Percentiles rank a stretch among this genome's conserved stretches.
Evolutionary conservation across 2,329 filamentous ascomycete species (phyloP).

Genomic region (Ophiosphaerella korrae): DNA sequence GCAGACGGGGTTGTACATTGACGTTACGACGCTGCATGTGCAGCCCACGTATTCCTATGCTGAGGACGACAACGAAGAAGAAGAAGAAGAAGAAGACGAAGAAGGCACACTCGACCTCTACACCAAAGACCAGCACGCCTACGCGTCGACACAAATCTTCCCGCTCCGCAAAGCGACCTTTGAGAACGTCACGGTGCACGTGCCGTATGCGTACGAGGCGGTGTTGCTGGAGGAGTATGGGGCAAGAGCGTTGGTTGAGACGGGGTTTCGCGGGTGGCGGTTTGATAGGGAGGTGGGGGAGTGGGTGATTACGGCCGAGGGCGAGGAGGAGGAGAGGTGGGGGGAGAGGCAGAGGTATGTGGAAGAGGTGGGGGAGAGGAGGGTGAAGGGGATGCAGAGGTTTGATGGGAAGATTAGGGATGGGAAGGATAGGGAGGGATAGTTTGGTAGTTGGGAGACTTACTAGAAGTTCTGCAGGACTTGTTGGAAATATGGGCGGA

Average conservation of each 20-base stretch:
- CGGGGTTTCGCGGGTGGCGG: conserved; percentile 51
- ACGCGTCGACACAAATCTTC: conserved; percentile 60
- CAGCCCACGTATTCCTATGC: conserved; percentile 47
- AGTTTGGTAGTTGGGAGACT: too few relatives aligned
- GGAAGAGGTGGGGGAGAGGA: too few relatives aligned
- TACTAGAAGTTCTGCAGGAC: too few relatives aligned
- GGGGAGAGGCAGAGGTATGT: too few relatives aligned
- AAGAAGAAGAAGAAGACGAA: not conserved
- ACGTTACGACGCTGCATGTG: conserved; percentile 61
- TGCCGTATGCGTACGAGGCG: conserved; percentile 62
- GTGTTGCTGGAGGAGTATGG: conserved; percentile 63
- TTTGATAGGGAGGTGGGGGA: conserved; percentile 43
- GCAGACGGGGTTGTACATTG: conserved; percentile 64
- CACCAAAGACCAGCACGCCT: conserved; percentile 64
- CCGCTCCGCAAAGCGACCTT: conserved; percentile 61
- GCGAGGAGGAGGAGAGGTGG: conserved; percentile 1
- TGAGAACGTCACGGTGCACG: conserved; percentile 58
- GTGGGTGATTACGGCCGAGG: conserved; percentile 24
- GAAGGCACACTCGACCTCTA: conserved; percentile 16
- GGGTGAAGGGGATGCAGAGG: too few relatives aligned
- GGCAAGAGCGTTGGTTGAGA: conserved; percentile 53
- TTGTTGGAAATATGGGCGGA: too few relatives aligned
- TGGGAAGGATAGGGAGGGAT: too few relatives aligned
- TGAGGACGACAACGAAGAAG: not conserved
- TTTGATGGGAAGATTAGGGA: too few relatives aligned